Percentiles rank a stretch among this genome's conserved stretches.
phyloP scores from a whole-genome alignment of 352 stramenopile genomes.

The Vaucheria bursata region DNA sequence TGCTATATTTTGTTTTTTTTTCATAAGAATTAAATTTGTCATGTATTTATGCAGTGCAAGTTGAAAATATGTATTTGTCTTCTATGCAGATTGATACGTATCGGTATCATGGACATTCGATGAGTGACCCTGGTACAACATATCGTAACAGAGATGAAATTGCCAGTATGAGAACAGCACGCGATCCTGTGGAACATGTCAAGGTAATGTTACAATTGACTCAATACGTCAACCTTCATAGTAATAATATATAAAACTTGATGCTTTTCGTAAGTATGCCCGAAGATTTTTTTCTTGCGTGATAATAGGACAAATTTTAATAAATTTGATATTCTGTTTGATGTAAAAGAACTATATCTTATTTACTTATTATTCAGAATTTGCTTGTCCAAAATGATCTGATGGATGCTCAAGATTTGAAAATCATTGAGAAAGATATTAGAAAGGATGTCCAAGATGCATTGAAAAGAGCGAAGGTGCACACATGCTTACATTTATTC shows the following conservation, averaged over 20 bases:
- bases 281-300: neutral
- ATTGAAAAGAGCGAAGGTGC: slow-evolving; percentile 77
- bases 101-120: slow-evolving; percentile 99
- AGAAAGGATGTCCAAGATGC: slow-evolving; percentile 85
- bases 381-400: slow-evolving; percentile 84
- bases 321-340: neutral
- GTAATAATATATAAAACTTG: no score
- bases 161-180: slow-evolving; percentile 90
- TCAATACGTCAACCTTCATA: no score
- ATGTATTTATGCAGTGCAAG: no score
- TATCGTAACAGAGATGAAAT: slow-evolving; percentile 99
- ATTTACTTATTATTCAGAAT: slow-evolving; percentile 54
- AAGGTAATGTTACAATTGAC: slow-evolving; percentile 60
- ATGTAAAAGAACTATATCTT: neutral
- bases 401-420: slow-evolving; percentile 91
- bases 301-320: neutral
- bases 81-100: slow-evolving; percentile 99
- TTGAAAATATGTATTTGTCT: no score
- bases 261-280: no score
- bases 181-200: slow-evolving; percentile 96
- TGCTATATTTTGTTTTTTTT: neutral
- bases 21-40: no score
- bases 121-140: slow-evolving; percentile 98
- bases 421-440: slow-evolving; percentile 97
- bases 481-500: slow-evolving; percentile 17